These are phyloP conservation scores for Nemania diffusa DNA, from an alignment of 2,329 filamentous ascomycete genomes.

Conservation along the genomic window DNA sequence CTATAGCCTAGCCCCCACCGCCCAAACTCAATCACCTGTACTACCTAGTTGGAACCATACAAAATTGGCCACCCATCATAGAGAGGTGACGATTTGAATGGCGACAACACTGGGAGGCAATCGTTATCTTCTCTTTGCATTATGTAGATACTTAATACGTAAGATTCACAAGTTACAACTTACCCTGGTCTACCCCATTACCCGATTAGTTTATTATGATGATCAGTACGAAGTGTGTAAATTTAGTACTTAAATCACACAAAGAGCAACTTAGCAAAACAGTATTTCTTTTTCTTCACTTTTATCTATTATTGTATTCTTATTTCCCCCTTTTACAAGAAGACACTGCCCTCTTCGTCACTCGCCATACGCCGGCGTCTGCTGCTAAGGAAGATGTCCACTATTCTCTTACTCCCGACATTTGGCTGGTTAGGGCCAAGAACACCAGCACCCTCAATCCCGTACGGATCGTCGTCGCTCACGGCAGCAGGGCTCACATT, in stretches of 20 bases:
- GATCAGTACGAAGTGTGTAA: too few relatives aligned
- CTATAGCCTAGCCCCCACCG: too few relatives aligned
- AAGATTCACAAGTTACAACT: too few relatives aligned
- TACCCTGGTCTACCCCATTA: too few relatives aligned
- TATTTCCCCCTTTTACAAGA: constrained; percentile 42
- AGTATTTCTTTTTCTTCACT: background rate
- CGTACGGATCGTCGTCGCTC: constrained; percentile 38
- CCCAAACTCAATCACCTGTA: too few relatives aligned
- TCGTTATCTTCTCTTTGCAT: too few relatives aligned
- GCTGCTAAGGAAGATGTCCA: constrained; percentile 64
- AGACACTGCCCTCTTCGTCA: constrained; percentile 51
- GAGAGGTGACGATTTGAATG: too few relatives aligned
- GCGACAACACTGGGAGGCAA: too few relatives aligned
- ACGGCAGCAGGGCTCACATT: constrained; percentile 41
- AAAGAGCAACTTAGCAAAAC: background rate
- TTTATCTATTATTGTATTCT: background rate
- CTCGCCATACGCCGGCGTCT: constrained; percentile 56
- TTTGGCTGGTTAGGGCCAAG: constrained; percentile 44
- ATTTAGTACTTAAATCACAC: background rate
- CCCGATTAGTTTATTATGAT: too few relatives aligned
- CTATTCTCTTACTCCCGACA: constrained; percentile 62
- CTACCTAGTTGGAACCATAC: too few relatives aligned
- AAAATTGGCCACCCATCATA: too few relatives aligned
- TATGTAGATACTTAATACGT: too few relatives aligned
- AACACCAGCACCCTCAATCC: constrained; percentile 33